Evolutionary conservation across 129 eudicot species (phyloP).

Genomic region (Helianthus tuberosus): DNA sequence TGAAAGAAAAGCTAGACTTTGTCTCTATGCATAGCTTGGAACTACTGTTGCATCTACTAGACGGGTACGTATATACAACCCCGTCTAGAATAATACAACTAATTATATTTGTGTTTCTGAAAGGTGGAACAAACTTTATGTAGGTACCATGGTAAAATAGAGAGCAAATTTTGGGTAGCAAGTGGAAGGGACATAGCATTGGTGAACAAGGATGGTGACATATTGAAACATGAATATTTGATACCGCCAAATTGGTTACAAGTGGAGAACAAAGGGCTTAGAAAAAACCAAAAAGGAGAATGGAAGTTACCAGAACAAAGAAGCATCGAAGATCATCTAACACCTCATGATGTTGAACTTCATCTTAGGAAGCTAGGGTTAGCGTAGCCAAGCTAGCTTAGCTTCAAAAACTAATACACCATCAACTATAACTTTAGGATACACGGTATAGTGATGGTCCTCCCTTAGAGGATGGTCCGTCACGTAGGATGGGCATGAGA

Average conservation of each 20-base stretch:
- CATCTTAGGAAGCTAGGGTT: constrained; percentile 40
- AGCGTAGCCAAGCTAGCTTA: neutral
- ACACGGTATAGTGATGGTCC: too few relatives aligned
- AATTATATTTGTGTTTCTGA: neutral
- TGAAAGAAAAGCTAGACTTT: constrained; percentile 42
- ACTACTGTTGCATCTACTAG: constrained; percentile 65
- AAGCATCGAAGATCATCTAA: constrained; percentile 33
- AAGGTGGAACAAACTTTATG: neutral
- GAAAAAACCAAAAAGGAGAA: constrained; percentile 22
- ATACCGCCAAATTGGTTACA: constrained; percentile 61
- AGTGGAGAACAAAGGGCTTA: constrained; percentile 40
- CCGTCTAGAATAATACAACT: too few relatives aligned
- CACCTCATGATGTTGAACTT: constrained; percentile 29
- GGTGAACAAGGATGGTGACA: constrained; percentile 50
- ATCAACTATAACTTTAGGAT: too few relatives aligned
- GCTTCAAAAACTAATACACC: neutral
- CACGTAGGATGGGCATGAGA: too few relatives aligned
- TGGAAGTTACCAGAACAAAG: constrained; percentile 38
- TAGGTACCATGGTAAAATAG: constrained; percentile 51
- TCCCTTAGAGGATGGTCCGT: too few relatives aligned
- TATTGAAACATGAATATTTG: constrained; percentile 37
- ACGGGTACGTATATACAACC: constrained; percentile 39
- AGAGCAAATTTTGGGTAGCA: constrained; percentile 29
- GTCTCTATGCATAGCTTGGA: constrained; percentile 55
- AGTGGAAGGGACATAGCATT: constrained; percentile 51